A percentile compares a stretch with the other conserved stretches of the same genome.
phyloP scores from a whole-genome alignment of 2,329 filamentous ascomycete species.

The Talaromyces sp. region DNA sequence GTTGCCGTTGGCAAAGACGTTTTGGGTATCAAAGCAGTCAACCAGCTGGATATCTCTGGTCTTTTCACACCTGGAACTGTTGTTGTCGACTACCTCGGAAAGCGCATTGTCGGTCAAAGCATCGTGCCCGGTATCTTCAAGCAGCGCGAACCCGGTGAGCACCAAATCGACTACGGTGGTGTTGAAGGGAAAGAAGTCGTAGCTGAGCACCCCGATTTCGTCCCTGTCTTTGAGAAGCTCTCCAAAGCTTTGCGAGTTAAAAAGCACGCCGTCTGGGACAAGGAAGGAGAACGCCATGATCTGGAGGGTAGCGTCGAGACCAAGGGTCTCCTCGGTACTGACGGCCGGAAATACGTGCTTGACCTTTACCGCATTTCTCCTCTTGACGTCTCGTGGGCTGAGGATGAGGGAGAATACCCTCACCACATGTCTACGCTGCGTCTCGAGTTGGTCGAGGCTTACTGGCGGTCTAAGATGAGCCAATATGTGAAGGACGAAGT shows the following conservation, averaged over 20 bases:
- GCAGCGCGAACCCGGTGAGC: constrained; percentile 93
- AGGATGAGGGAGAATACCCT: constrained; percentile 72
- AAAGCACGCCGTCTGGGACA: constrained; percentile 96
- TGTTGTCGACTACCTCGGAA: constrained; percentile 93
- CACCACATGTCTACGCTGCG: constrained; percentile 95
- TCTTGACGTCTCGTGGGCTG: constrained; percentile 84
- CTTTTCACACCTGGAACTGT: constrained; percentile 95
- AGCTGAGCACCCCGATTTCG: constrained; percentile 82
- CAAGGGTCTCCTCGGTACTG: constrained; percentile 93
- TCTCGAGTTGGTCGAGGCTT: constrained; percentile 81
- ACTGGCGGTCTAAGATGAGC: constrained; percentile 79
- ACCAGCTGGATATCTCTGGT: constrained; percentile 92
- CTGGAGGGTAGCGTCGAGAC: constrained; percentile 95
- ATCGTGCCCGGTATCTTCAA: constrained; percentile 99
- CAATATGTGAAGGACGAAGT: constrained; percentile 82
- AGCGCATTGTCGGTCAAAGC: constrained; percentile 94
- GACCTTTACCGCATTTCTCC: constrained; percentile 94
- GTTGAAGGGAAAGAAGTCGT: constrained; percentile 96
- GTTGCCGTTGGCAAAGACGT: constrained; percentile 97
- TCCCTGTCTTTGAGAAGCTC: constrained; percentile 78
- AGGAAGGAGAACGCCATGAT: constrained; percentile 83
- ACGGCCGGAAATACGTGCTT: constrained; percentile 94
- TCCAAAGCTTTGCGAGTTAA: constrained; percentile 89
- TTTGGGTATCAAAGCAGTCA: constrained; percentile 86
- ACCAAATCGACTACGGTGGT: constrained; percentile 97